A percentile compares a stretch with the other conserved stretches of the same genome.
Evolutionary conservation across 1,139 yeast species (phyloP).

Genomic region (Protomyces macrosporus): DNA sequence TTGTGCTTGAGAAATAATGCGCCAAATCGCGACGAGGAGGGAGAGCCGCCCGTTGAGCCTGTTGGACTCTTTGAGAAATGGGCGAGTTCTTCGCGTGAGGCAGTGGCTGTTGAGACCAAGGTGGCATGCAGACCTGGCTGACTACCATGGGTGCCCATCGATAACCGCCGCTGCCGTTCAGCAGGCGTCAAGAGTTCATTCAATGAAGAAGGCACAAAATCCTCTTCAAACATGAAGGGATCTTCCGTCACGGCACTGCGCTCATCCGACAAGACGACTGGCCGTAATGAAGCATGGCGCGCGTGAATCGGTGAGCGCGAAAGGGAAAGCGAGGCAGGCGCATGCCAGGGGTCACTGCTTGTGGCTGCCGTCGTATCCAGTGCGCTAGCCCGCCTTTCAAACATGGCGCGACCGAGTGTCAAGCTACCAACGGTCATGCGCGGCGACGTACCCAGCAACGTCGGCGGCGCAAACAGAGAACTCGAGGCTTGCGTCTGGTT

Average conservation of each 20-base stretch:
- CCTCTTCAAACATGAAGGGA: constrained; percentile 52
- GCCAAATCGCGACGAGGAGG: constrained; percentile 24
- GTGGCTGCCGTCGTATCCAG: not conserved
- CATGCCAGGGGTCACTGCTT: not conserved
- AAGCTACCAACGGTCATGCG: not conserved
- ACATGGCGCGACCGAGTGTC: constrained; percentile 20
- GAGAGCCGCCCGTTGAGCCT: constrained; percentile 12
- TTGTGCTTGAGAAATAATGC: constrained; percentile 21
- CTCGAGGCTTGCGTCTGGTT: constrained; percentile 6
- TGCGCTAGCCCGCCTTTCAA: constrained; percentile 24
- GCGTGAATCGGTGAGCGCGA: not conserved
- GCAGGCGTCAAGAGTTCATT: constrained; percentile 74
- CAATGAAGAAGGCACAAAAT: constrained; percentile 69
- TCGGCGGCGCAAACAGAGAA: constrained; percentile 9
- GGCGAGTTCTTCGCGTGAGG: not conserved
- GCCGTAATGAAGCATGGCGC: not conserved
- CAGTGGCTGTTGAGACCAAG: not conserved
- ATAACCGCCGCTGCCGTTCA: constrained; percentile 61
- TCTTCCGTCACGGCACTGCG: constrained; percentile 39
- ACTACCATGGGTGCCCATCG: constrained; percentile 40
- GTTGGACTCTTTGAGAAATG: constrained; percentile 16
- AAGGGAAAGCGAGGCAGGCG: not conserved
- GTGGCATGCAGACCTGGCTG: not conserved
- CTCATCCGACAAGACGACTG: constrained; percentile 36
- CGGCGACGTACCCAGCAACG: constrained; percentile 10